Evolutionary conservation across 202 grass and related monocot species (phyloP), one percentile per base, ranked within the genome.

Genomic region (Schoenoplectus triqueter): DNA sequence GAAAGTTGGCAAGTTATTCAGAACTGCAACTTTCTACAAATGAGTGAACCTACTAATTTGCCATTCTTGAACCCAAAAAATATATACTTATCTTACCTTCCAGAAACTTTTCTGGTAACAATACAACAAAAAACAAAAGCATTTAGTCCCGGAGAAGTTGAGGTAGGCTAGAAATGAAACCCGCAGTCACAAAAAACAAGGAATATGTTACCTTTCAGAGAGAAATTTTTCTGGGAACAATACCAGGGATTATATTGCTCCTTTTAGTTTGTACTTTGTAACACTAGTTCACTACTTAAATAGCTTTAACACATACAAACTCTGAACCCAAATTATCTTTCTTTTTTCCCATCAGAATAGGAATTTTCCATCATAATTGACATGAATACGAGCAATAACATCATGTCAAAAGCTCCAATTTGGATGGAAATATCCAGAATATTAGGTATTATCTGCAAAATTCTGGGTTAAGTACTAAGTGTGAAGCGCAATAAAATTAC

Each of bases 251-350:
- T 14, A 59, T 15, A 79, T 42, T 79, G 22, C 73, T 11, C 21
- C 11, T 76, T 70, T 21, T 7, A 78, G 52, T n/a, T 78, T 59
- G 59, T 60, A 60, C n/a, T 31, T 31, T 31, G 31, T 31, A 31
- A 0, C 31, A 31, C 31, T 31, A 31, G 31, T 31, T 31, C 54
- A 78, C 44, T 74, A 14, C 17, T 60, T 31, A 78, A 61, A 77
- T 55, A 40, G 14, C 31, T 61, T 42, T 42, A 59, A 78, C 48
- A 41, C 10, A 60, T 59, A 60, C 73, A 10, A 60, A 44, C 14
- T 78, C 21, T 17, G 39, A n/a, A 44, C 13, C 51, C 20, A 60
- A 60, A 78, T 60, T 31, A 68, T 68, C 65, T 68, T 68, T 68
- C 65, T 21, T 66, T 66, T 44, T 18, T 6, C 17, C 17, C 15